Evolutionary conservation across 805 yeast genomes (phyloP).

Genomic region (Tanozyma kutaoensis): DNA sequence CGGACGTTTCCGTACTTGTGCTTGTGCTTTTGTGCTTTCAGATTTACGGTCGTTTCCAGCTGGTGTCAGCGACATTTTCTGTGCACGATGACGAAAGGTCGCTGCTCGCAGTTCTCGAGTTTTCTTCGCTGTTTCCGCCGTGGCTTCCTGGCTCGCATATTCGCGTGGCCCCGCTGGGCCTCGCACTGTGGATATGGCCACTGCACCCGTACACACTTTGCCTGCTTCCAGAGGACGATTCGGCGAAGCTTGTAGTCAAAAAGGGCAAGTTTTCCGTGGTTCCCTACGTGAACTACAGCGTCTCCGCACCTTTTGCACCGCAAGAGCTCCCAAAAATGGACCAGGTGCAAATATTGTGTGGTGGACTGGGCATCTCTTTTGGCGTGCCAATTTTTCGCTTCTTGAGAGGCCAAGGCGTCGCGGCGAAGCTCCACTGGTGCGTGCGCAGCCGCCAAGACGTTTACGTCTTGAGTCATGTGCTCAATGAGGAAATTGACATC

Average conservation of each 20-base stretch:
- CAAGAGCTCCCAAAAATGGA: conserved; percentile 29
- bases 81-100: conserved; percentile 4
- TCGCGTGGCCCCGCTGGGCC: conserved; percentile 23
- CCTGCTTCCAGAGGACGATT: conserved; percentile 23
- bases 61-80: conserved; percentile 1
- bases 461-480: conserved; percentile 3
- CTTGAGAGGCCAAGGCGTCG: conserved; percentile 12
- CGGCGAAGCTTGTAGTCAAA: conserved; percentile 27
- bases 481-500: conserved; percentile 12
- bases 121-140: conserved; percentile 10
- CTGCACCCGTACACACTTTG: conserved; percentile 61
- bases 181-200: conserved; percentile 29
- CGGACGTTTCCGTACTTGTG: conserved; percentile 13
- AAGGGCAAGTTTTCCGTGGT: conserved; percentile 15
- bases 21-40: conserved; percentile 19
- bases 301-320: conserved; percentile 27
- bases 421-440: conserved; percentile 40
- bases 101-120: conserved; percentile 8
- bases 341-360: conserved; percentile 45
- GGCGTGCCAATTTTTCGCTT: conserved; percentile 40
- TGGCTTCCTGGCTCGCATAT: conserved; percentile 42
- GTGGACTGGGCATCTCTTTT: conserved; percentile 64
- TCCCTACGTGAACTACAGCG: conserved; percentile 3
- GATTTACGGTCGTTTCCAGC: conserved; percentile 15
- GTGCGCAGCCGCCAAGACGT: conserved; percentile 19